Conservation (phyloP, 1,284 basidiomycete genomes). For the Ustilago trichophora region DNA sequence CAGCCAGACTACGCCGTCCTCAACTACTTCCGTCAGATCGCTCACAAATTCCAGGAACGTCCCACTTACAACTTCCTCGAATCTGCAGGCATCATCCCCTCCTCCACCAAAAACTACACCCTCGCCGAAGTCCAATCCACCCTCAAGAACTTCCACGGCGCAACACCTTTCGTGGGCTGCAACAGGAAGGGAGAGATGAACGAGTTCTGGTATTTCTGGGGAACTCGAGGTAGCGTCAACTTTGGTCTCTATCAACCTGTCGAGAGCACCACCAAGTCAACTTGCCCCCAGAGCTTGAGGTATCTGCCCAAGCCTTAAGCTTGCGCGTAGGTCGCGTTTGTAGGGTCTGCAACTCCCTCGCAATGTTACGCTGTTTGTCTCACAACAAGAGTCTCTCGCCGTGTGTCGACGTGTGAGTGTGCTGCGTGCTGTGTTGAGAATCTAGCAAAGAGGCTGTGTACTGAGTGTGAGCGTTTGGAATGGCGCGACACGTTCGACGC, state of each 20-base stretch:
- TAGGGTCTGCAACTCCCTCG: no score
- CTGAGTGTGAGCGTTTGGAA: no score
- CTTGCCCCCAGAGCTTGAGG: constrained; percentile 68
- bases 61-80: constrained; percentile 66
- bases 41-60: constrained; percentile 51
- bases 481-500: no score
- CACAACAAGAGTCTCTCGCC: no score
- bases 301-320: constrained; percentile 45
- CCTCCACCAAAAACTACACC: constrained; percentile 75
- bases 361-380: no score
- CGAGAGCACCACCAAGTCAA: constrained; percentile 71
- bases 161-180: constrained; percentile 65
- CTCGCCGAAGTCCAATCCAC: constrained; percentile 71
- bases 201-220: constrained; percentile 72
- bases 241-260: constrained; percentile 73
- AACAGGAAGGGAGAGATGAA: constrained; percentile 46
- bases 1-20: constrained; percentile 76
- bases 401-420: no score
- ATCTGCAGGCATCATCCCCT: constrained; percentile 75
- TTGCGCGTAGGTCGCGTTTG: no score
- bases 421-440: no score
- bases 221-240: constrained; percentile 74
- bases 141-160: constrained; percentile 59
- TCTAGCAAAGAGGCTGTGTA: no score
- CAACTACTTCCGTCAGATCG: constrained; percentile 75